A percentile compares a stretch with the other conserved stretches of the same genome.
Evolutionary conservation across 2,329 filamentous ascomycete species (phyloP).

Genomic region (Tolypocladium capitatum): DNA sequence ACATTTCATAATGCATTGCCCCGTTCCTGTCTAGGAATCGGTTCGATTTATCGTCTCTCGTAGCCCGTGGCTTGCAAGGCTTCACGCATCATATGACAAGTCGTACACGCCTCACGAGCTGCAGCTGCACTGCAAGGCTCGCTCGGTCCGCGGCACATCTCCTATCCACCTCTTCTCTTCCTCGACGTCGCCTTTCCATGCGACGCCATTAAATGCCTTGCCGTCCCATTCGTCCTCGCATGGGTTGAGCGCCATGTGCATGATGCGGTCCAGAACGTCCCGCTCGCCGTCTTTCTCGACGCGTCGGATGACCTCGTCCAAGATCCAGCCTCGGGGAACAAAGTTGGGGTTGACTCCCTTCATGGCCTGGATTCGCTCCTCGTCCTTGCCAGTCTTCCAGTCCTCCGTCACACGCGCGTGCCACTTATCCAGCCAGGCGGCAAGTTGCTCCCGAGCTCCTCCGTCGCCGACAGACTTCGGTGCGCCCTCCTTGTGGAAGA

Average conservation of each 20-base stretch:
- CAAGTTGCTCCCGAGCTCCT: slow-evolving; percentile 53
- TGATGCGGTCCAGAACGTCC: slow-evolving; percentile 61
- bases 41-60: not conserved
- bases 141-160: slow-evolving; percentile 65
- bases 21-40: not conserved
- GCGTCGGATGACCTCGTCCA: slow-evolving; percentile 82
- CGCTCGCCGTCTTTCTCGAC: slow-evolving; percentile 77
- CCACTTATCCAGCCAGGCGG: slow-evolving; percentile 74
- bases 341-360: slow-evolving; percentile 87
- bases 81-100: not conserved
- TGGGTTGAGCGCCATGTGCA: slow-evolving; percentile 72
- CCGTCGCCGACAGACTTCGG: slow-evolving; percentile 45
- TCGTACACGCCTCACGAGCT: slow-evolving; percentile 48
- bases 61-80: not conserved
- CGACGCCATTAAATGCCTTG: slow-evolving; percentile 29
- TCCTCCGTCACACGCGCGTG: slow-evolving; percentile 58
- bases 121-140: slow-evolving; percentile 89
- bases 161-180: slow-evolving; percentile 77
- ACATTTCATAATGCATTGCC: slow-evolving; percentile 29
- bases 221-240: slow-evolving; percentile 69
- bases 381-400: slow-evolving; percentile 52
- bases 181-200: slow-evolving; percentile 44
- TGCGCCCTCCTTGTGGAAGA: slow-evolving; percentile 68
- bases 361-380: slow-evolving; percentile 59
- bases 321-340: slow-evolving; percentile 75